Percentiles rank a stretch among this genome's conserved stretches.
Conservation (phyloP, 306 rosid genomes). For the Luffa acutangula region DNA sequence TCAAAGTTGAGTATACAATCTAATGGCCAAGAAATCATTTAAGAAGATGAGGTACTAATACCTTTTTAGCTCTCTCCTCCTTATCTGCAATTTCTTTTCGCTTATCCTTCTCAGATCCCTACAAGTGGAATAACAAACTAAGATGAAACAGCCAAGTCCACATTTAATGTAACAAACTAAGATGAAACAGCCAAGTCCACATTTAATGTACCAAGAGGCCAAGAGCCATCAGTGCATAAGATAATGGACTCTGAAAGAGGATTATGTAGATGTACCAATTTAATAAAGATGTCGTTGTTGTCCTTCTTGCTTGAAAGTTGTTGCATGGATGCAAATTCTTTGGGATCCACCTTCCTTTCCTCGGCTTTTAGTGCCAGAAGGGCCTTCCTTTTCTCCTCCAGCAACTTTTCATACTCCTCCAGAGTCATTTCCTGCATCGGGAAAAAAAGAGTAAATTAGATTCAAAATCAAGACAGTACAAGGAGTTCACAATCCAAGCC, state of each 20-base stretch:
- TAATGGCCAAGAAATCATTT: neutral
- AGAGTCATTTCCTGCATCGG: constrained; percentile 74
- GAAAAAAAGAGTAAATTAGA: neutral
- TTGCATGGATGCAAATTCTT: constrained; percentile 77
- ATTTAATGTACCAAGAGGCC: neutral
- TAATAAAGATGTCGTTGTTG: constrained; percentile 55
- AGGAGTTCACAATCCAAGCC: neutral
- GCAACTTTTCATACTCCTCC: constrained; percentile 85
- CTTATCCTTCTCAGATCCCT: constrained; percentile 92
- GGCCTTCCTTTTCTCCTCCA: constrained; percentile 83
- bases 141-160: neutral
- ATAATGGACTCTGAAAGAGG: neutral
- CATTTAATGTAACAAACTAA: neutral
- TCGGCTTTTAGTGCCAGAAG: constrained; percentile 59
- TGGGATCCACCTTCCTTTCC: constrained; percentile 73
- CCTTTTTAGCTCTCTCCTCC: constrained; percentile 84
- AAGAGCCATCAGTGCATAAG: neutral
- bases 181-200: neutral
- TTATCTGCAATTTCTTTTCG: constrained; percentile 72
- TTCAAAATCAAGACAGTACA: neutral
- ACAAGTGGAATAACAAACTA: neutral
- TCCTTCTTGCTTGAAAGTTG: constrained; percentile 84
- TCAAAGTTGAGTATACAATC: neutral
- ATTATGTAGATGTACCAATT: constrained; percentile 42
- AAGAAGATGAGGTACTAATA: constrained; percentile 8